Evolutionary conservation across 2,329 filamentous ascomycete genomes (phyloP).

Genomic region (Clonostachys chloroleuca): DNA sequence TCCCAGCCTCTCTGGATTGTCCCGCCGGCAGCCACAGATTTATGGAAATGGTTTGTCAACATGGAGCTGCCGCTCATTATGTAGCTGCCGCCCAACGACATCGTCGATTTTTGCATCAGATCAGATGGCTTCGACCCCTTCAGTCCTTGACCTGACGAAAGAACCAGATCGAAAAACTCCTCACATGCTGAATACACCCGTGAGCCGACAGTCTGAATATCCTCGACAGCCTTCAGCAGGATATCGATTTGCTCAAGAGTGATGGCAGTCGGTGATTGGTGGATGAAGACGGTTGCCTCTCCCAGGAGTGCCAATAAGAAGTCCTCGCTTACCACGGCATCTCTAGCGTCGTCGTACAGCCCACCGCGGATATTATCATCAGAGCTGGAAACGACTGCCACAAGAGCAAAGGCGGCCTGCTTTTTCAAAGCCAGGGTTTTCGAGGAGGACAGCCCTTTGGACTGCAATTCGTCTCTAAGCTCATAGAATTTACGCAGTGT

Average conservation of each 20-base stretch:
- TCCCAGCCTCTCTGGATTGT: conserved; percentile 64
- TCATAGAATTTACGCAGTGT: conserved; percentile 88
- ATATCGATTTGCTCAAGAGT: conserved; percentile 69
- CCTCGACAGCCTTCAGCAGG: conserved; percentile 74
- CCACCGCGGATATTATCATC: conserved; percentile 90
- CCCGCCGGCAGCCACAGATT: conserved; percentile 52
- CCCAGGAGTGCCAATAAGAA: conserved; percentile 79
- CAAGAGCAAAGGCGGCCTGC: conserved; percentile 67
- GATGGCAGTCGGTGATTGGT: conserved; percentile 50
- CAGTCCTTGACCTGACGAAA: conserved; percentile 63
- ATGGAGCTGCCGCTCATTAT: conserved; percentile 72
- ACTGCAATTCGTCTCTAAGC: conserved; percentile 58
- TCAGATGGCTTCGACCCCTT: conserved; percentile 61
- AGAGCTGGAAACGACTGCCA: conserved; percentile 81
- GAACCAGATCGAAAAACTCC: conserved; percentile 72
- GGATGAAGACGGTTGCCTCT: conserved; percentile 75
- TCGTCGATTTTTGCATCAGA: conserved; percentile 56
- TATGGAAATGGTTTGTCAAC: conserved; percentile 58
- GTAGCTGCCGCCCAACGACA: conserved; percentile 55
- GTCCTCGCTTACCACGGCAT: conserved; percentile 84
- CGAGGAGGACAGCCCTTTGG: conserved; percentile 17
- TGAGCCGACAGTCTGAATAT: conserved; percentile 69
- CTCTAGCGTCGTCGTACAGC: conserved; percentile 74
- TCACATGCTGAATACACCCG: conserved; percentile 71
- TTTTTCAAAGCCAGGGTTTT: conserved; percentile 58